Base-by-base conservation (phyloP, 176 grass and related monocot species). In the Musa troglodytarum region DNA sequence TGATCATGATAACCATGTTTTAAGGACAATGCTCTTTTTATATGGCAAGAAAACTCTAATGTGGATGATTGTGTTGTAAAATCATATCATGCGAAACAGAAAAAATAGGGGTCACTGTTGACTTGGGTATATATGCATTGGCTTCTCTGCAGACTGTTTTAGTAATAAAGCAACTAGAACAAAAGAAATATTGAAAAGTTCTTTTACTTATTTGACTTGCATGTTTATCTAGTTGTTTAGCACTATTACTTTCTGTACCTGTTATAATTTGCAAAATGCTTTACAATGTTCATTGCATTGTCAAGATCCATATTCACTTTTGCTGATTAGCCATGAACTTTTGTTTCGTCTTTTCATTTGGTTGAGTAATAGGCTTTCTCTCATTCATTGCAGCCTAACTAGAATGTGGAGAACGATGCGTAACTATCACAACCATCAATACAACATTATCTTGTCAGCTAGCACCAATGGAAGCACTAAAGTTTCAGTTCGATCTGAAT, bases 361-460 rank as follows among this genome's bases (percentile, higher is more conserved):
- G 21, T 28, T 8, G 22, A 9, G 16, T 61, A 8, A 61, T 61
- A 61, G 9, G 11, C 17, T 70, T 63, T 62, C 54, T n/a, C 28
- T 71, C 22, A 61, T 65, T 70, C 5, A 74, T 80, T 78, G 68
- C 88, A 99, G 96, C 61, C 88, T 99, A 82, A 86, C 78, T 71
- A 82, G 78, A 78, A 95, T 99, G 96, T 99, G 96, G 96, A 52
- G 0, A 70, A 79, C 79, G 68, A 99, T 99, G 96, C 73, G 86
- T 7, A 77, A 87, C n/a, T 99, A 91, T 76, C 96, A 99, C 74
- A 78, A 14, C 8, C 73, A 82, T 65, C 96, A 99, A 49, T 73
- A 81, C 1, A 49, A 83, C 49, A 87, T 94, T 24, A 86, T 94
- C 78, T 79, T 82, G 73, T 74, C 57, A 63, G 22, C 92, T 63